Percentiles rank a stretch among this genome's conserved stretches.
These are phyloP conservation scores for Chaetomium globosum DNA, from an alignment of 2,329 filamentous ascomycete genomes.

Conservation along the genomic window DNA sequence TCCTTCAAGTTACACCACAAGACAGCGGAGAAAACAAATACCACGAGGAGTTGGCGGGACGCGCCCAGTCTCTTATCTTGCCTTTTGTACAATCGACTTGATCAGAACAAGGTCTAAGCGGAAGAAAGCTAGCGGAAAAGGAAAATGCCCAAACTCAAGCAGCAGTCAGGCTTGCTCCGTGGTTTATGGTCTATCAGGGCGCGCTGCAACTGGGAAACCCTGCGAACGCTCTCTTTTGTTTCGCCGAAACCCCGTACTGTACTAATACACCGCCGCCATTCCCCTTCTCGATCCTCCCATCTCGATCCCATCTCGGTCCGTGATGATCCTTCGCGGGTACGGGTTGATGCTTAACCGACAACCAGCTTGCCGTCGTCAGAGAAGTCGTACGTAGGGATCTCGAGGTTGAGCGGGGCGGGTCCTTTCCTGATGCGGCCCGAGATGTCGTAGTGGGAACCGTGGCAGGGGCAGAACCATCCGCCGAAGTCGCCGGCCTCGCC, in stretches of 20 bases:
- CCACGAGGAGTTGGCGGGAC: not conserved
- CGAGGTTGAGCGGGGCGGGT: slow-evolving; percentile 94
- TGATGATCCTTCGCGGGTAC: not conserved
- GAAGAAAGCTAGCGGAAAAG: slow-evolving; percentile 11
- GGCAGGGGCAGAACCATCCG: slow-evolving; percentile 99
- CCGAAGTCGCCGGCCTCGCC: slow-evolving; percentile 97
- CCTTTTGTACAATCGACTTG: slow-evolving; percentile 27
- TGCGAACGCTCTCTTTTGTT: slow-evolving; percentile 26
- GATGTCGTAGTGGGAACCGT: slow-evolving; percentile 99
- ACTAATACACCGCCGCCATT: slow-evolving; percentile 25
- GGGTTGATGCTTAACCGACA: slow-evolving; percentile 73
- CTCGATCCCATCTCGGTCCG: slow-evolving; percentile 18
- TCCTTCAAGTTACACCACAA: not conserved
- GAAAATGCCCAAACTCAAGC: slow-evolving; percentile 25
- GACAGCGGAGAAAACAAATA: not conserved
- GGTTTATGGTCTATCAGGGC: slow-evolving; percentile 31
- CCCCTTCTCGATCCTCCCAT: not conserved
- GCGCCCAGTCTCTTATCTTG: slow-evolving; percentile 12
- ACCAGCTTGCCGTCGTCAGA: slow-evolving; percentile 83
- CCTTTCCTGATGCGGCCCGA: slow-evolving; percentile 97
- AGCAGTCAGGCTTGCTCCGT: slow-evolving; percentile 31
- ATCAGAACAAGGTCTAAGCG: slow-evolving; percentile 24
- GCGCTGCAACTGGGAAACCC: slow-evolving; percentile 26
- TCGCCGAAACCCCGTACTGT: slow-evolving; percentile 25
- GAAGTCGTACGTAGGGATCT: slow-evolving; percentile 92